Evolutionary conservation across 2,329 filamentous ascomycete species (phyloP), one percentile per base, ranked within the genome.

Genomic region (Ophiosphaerella narmari): DNA sequence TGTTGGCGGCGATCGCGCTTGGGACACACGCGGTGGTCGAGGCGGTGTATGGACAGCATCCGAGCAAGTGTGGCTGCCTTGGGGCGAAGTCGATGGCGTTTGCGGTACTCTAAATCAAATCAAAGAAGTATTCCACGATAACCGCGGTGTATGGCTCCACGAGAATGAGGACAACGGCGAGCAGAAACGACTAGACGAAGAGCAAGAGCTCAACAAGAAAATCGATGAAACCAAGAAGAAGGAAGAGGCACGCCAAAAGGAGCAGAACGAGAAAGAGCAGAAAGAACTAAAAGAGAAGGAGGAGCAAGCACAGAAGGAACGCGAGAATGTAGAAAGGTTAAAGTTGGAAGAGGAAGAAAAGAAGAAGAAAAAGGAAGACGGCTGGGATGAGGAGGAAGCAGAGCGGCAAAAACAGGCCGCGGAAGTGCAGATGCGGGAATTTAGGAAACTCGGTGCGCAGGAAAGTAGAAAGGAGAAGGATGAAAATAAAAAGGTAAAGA

Each of bases 31-130:
- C 12, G 80, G 80, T 8, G 80, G 80, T 0, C 74, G 72, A n/a
- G 80, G 80, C 3, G 81, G 81, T 7, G 66, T 82, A 3, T 84
- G 81, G 81, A 81, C 80, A 0, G 76, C 75, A 11, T 67, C 72
- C n/a, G 73, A 73, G 16, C 70, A 74, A 33, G 54, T 58, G 1
- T 83, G 80, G 80, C 51, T 80, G 18, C 72, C 73, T 0, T 80
- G 79, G 68, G 73, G 72, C 6, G 78, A 81, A 21, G 71, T 81
- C 5, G 68, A 72, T 33, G 69, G 69, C 16, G 70, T 72, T 1
- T 72, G 70, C 37, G 70, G 69, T 1, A 57, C 57, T 0, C 26
- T 69, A 26, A 66, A 69, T 11, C 74, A 75, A 2, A 67, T 75
- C 18, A 75, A 78, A 29, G 68, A 74, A 31, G 63, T 81, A 0